Base-by-base conservation (phyloP, 768 basidiomycete species). In the Macrolepiota fuliginosa region DNA sequence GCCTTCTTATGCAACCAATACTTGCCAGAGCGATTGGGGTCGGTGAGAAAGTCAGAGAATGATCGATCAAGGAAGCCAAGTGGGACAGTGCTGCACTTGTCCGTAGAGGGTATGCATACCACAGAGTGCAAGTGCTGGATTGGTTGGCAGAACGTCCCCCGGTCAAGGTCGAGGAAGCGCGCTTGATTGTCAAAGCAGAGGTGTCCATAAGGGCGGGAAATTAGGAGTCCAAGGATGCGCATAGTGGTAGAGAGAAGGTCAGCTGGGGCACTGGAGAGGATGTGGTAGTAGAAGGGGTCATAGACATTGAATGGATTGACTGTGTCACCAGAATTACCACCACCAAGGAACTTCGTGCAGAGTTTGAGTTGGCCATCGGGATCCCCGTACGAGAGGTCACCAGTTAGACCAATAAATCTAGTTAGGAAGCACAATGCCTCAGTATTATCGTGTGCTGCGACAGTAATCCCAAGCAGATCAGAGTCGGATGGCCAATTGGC, bases 201-300 rank as follows among this genome's bases (percentile, higher is more conserved):
- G 12, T 9, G 53, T 39, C 3, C 13, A 12, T 22, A 19, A n/a
- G 0, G 35, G 9, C 3, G 39, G 25, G 4, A 42, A 53, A 7
- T 35, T 17, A 60, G 40, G 27, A 25, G 53, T n/a, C 51, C 50
- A 17, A 60, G 51, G 25, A 60, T 52, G 12, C 51, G 58, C 58
- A 60, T 53, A 9, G 58, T 60, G 7, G 17, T 53, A 3, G 50
- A 37, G 7, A 60, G 51, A 10, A 22, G 39, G 5, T 42, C 51
- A 11, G n/a, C 3, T 4, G 58, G 58, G 40, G 53, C 39, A 24
- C 42, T 27, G 2, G 51, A 46, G 11, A 60, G 39, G 13, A 53
- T 60, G 24, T 60, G 51, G 1, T 7, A 10, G 35, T 58, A 58
- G 5, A 49, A n/a, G 4, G 37, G 56, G 4, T 46, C n/a, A 5